Percentiles rank a stretch among this genome's conserved stretches.
These are phyloP conservation scores for Acacia concinna DNA, from an alignment of 331 rosid genomes.

Conservation along the genomic window DNA sequence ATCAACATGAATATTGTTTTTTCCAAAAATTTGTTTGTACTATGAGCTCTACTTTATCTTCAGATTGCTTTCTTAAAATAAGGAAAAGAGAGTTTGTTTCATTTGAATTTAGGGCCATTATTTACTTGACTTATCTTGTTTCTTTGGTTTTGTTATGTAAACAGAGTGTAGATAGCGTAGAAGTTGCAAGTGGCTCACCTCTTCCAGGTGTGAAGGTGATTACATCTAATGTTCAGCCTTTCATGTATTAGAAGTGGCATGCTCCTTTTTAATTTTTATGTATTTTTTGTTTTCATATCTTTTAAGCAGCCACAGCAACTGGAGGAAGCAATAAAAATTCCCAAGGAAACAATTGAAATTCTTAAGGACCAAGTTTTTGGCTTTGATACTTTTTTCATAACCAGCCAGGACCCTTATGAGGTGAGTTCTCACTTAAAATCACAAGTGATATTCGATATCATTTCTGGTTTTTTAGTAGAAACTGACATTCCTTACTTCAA, in stretches of 20 bases:
- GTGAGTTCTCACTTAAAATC: slow-evolving; percentile 42
- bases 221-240: slow-evolving; percentile 33
- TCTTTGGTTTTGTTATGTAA: slow-evolving; percentile 41
- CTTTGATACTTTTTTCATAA: slow-evolving; percentile 93
- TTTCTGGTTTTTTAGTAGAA: too few species aligned
- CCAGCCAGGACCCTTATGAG: slow-evolving; percentile 96
- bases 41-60: neutral
- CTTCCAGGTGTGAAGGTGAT: slow-evolving; percentile 99
- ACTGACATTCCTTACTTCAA: too few species aligned
- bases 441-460: neutral
- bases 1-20: neutral
- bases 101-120: slow-evolving; percentile 26
- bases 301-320: slow-evolving; percentile 73
- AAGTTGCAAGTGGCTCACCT: slow-evolving; percentile 94
- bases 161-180: slow-evolving; percentile 63
- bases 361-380: slow-evolving; percentile 90
- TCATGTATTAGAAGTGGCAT: slow-evolving; percentile 33
- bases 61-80: neutral
- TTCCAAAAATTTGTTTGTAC: slow-evolving; percentile 15
- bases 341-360: slow-evolving; percentile 81
- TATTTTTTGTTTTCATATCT: slow-evolving; percentile 30
- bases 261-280: slow-evolving; percentile 24
- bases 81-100: slow-evolving; percentile 7
- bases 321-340: slow-evolving; percentile 71
- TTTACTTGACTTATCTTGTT: slow-evolving; percentile 29